Conservation (phyloP, 2,329 filamentous ascomycete species). For the Tolypocladium endophyticum region DNA sequence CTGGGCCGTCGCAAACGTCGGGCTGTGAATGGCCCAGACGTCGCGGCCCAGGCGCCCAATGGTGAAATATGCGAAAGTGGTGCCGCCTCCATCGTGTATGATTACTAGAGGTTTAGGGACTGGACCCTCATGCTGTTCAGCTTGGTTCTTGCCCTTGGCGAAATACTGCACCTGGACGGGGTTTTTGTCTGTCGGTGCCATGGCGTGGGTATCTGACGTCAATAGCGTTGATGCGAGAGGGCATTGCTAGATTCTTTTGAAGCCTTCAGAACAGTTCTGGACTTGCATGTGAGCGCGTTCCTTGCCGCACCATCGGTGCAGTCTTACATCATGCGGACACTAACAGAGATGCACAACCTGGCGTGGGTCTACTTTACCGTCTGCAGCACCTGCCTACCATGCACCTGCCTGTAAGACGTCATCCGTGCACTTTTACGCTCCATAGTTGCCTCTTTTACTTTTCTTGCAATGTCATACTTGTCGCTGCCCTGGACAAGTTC, state of each 20-base stretch:
- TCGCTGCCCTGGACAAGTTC: no score
- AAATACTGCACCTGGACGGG: neutral
- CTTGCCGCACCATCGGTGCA: neutral
- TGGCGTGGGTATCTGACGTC: neutral
- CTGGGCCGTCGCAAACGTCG: neutral
- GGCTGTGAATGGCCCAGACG: constrained; percentile 6
- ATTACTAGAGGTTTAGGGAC: constrained; percentile 3
- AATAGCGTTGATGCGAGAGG: neutral
- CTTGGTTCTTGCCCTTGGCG: neutral
- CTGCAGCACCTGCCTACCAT: neutral
- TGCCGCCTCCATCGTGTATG: constrained; percentile 7
- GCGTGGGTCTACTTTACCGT: neutral
- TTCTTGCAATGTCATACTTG: no score
- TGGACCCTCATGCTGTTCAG: neutral
- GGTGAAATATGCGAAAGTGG: constrained; percentile 1
- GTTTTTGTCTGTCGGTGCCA: neutral
- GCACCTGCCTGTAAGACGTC: neutral
- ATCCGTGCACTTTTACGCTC: neutral
- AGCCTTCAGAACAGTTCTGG: neutral
- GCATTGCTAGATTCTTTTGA: neutral
- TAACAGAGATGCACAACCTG: neutral
- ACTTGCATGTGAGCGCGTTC: neutral
- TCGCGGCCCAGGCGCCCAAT: constrained; percentile 4
- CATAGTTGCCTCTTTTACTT: no score
- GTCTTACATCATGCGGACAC: constrained; percentile 1